phyloP scores from a whole-genome alignment of 306 rosid species.

The Medicago lupulina region DNA sequence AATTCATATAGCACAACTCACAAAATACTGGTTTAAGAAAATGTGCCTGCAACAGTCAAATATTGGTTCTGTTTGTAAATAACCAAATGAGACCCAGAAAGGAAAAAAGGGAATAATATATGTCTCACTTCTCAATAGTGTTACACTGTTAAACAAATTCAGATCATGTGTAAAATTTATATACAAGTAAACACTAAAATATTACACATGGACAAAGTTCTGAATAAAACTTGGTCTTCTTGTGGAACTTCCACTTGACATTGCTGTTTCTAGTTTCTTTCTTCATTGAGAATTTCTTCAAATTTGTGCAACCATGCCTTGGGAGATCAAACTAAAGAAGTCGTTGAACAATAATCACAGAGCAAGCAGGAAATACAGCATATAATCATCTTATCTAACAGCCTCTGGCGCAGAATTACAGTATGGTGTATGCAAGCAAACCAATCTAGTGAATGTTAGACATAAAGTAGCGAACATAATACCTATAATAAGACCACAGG shows the following conservation, averaged over 20 bases:
- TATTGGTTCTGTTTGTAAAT: conserved; percentile 7
- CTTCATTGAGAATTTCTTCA: conserved; percentile 37
- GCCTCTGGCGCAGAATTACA: conserved; percentile 99
- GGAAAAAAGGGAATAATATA: not conserved
- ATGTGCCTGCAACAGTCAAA: not conserved
- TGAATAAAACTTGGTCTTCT: conserved; percentile 22
- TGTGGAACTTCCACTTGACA: conserved; percentile 26
- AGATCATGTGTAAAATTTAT: conserved; percentile 32
- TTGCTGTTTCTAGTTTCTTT: conserved; percentile 30
- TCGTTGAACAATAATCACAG: conserved; percentile 16
- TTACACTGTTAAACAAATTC: conserved; percentile 33
- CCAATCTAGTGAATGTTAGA: conserved; percentile 90
- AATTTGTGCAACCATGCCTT: conserved; percentile 30
- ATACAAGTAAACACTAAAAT: conserved; percentile 40
- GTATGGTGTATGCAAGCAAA: conserved; percentile 97
- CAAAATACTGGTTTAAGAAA: conserved; percentile 4
- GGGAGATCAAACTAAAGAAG: conserved; percentile 29
- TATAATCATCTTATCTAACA: conserved; percentile 59
- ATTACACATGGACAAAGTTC: conserved; percentile 33
- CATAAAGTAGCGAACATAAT: conserved; percentile 72
- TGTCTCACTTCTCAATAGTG: conserved; percentile 16
- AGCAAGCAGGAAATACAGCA: conserved; percentile 39
- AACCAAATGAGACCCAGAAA: not conserved
- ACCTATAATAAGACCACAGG: conserved; percentile 75
- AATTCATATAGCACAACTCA: conserved; percentile 11